Evolutionary conservation across 1,284 basidiomycete genomes (phyloP).

Genomic region (Trametes versicolor): DNA sequence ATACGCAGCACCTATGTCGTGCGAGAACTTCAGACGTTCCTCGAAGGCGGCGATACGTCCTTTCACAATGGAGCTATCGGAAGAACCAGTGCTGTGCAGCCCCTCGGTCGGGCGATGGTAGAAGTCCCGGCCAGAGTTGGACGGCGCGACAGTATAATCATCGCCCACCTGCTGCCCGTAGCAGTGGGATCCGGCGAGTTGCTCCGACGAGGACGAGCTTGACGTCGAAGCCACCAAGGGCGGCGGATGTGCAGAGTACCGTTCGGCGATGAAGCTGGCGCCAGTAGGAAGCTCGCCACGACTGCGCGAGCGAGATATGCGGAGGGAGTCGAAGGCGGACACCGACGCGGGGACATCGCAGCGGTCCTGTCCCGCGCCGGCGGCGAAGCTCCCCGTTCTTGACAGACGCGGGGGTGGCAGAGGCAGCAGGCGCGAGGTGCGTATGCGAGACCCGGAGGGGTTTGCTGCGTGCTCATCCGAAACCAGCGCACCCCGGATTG

Average conservation of each 20-base stretch:
- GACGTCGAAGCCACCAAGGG: constrained; percentile 11
- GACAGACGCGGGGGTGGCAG: constrained; percentile 24
- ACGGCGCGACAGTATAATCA: not conserved
- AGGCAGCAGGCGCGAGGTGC: constrained; percentile 33
- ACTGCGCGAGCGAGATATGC: constrained; percentile 12
- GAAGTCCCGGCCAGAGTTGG: not conserved
- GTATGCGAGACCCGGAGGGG: constrained; percentile 2
- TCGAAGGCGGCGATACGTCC: constrained; percentile 40
- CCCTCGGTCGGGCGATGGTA: constrained; percentile 18
- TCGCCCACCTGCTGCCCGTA: not conserved
- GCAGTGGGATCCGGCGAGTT: not conserved
- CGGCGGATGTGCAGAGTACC: not conserved
- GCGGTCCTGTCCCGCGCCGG: not conserved
- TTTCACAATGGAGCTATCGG: constrained; percentile 30
- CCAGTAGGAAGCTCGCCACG: not conserved
- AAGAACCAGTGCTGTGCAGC: constrained; percentile 19
- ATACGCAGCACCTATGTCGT: constrained; percentile 23
- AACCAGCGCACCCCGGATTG: too few relatives aligned
- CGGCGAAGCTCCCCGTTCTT: not conserved
- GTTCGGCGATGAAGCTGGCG: not conserved
- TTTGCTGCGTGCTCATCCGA: not conserved
- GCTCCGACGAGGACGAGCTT: constrained; percentile 2
- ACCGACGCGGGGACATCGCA: constrained; percentile 22
- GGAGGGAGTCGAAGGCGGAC: constrained; percentile 28
- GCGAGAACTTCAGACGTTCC: constrained; percentile 29